These are phyloP conservation scores for Ascosphaera aggregata DNA, from an alignment of 2,329 filamentous ascomycete genomes.

Conservation along the genomic window DNA sequence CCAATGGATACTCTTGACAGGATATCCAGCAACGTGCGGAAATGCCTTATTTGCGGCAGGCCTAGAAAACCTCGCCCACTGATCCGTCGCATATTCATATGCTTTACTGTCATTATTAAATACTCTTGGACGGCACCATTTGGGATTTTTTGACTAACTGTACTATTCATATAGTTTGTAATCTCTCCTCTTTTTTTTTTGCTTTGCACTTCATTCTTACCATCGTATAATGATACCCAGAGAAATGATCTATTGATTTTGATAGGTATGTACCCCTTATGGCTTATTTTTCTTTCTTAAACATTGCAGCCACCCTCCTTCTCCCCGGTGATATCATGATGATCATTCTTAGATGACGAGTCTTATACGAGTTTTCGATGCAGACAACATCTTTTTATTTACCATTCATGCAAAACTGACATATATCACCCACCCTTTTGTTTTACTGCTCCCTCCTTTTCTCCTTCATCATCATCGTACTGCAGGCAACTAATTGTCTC, in stretches of 20 bases:
- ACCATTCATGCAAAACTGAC: constrained; percentile 39
- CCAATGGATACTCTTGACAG: constrained; percentile 43
- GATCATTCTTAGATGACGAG: constrained; percentile 47
- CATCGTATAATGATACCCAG: constrained; percentile 26
- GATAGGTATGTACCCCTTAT: too few relatives aligned
- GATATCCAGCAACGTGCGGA: constrained; percentile 46
- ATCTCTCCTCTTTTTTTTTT: constrained; percentile 3
- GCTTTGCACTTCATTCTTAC: constrained; percentile 4
- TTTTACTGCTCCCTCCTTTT: background rate
- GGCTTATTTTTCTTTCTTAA: too few relatives aligned
- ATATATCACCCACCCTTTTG: constrained; percentile 1
- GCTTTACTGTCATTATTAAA: background rate
- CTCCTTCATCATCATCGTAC: constrained; percentile 2
- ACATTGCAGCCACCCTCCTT: too few relatives aligned
- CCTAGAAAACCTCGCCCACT: constrained; percentile 99
- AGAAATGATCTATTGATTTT: too few relatives aligned
- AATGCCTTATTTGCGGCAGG: constrained; percentile 83
- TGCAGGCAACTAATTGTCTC: background rate
- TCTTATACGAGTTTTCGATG: constrained; percentile 40
- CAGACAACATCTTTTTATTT: constrained; percentile 29
- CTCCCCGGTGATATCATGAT: too few relatives aligned
- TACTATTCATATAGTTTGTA: background rate
- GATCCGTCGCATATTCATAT: constrained; percentile 25
- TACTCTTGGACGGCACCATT: background rate
- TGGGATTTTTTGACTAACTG: background rate